Conservation (phyloP, 2,329 filamentous ascomycete species). For the Venturia oleaginea region DNA sequence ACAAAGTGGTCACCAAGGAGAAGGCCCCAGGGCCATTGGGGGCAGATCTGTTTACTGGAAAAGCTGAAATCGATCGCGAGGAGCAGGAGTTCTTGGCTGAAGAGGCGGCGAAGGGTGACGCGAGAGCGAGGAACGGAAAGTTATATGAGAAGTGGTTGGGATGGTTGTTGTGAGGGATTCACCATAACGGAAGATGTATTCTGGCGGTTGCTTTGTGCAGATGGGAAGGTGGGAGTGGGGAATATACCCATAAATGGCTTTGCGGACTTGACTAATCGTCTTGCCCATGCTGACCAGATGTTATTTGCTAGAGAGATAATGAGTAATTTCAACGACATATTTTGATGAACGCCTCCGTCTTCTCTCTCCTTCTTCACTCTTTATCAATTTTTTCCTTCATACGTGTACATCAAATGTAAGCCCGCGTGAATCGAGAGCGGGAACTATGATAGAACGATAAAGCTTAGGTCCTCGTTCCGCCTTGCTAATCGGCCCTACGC, state of each 20-base stretch:
- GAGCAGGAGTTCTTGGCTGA: conserved; percentile 60
- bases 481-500: neutral
- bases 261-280: neutral
- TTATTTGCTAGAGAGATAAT: neutral
- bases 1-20: conserved; percentile 50
- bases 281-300: neutral
- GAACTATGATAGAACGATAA: no score
- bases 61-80: conserved; percentile 63
- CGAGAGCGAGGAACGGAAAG: conserved; percentile 27
- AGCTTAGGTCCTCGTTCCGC: no score
- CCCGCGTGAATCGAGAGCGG: no score
- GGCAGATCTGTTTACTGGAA: conserved; percentile 63
- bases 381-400: no score
- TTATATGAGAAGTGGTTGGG: conserved; percentile 52
- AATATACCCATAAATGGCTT: neutral
- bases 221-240: neutral
- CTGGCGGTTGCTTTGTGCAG: neutral
- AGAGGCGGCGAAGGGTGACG: conserved; percentile 32
- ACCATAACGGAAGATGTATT: neutral
- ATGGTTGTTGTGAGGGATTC: conserved; percentile 47
- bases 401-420: no score
- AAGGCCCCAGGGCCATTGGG: conserved; percentile 47
- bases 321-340: neutral
- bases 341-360: no score
- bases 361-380: no score